A percentile compares a stretch with the other conserved stretches of the same genome.
Evolutionary conservation across 2,329 filamentous ascomycete genomes (phyloP).

Genomic region (Nectriaceae sp.): DNA sequence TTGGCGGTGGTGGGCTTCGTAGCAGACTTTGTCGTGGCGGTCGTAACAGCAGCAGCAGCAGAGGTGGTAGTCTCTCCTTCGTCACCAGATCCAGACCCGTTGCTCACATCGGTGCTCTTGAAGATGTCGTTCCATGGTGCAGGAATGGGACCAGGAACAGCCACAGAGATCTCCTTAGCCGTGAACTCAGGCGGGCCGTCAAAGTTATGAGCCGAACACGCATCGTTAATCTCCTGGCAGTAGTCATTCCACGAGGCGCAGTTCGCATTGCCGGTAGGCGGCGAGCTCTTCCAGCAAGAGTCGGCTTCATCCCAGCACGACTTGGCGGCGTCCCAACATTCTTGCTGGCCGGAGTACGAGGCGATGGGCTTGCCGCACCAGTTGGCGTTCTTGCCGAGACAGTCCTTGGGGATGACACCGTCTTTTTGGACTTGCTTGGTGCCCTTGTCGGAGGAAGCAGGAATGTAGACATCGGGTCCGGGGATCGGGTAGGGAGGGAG

Average conservation of each 20-base stretch:
- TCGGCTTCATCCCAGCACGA: slow-evolving; percentile 61
- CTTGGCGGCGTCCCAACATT: slow-evolving; percentile 60
- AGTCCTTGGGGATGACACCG: slow-evolving; percentile 56
- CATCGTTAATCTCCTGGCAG: slow-evolving; percentile 52
- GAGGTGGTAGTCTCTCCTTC: slow-evolving; percentile 10
- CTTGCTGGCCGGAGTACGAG: slow-evolving; percentile 53
- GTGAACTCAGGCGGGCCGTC: slow-evolving; percentile 49
- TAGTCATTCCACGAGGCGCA: slow-evolving; percentile 65
- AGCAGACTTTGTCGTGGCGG: slow-evolving; percentile 5
- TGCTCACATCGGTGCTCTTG: slow-evolving; percentile 16
- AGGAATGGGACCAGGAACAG: slow-evolving; percentile 37
- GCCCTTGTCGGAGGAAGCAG: slow-evolving; percentile 29
- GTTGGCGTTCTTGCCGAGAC: slow-evolving; percentile 68
- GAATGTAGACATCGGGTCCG: slow-evolving; percentile 53
- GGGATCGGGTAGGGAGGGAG: slow-evolving; percentile 54
- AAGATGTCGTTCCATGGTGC: slow-evolving; percentile 28
- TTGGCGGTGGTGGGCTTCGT: slow-evolving; percentile 10
- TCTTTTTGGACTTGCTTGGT: slow-evolving; percentile 32
- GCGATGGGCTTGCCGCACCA: slow-evolving; percentile 69
- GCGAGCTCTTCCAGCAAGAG: slow-evolving; percentile 60
- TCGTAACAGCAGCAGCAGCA: slow-evolving; percentile 1
- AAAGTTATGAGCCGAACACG: slow-evolving; percentile 45
- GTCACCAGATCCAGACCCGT: slow-evolving; percentile 12
- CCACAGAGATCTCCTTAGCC: slow-evolving; percentile 35
- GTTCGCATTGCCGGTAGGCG: slow-evolving; percentile 58